A percentile compares a stretch with the other conserved stretches of the same genome.
Evolutionary conservation across 169 alveolate species (phyloP).

Genomic region (Babesia gibsoni): DNA sequence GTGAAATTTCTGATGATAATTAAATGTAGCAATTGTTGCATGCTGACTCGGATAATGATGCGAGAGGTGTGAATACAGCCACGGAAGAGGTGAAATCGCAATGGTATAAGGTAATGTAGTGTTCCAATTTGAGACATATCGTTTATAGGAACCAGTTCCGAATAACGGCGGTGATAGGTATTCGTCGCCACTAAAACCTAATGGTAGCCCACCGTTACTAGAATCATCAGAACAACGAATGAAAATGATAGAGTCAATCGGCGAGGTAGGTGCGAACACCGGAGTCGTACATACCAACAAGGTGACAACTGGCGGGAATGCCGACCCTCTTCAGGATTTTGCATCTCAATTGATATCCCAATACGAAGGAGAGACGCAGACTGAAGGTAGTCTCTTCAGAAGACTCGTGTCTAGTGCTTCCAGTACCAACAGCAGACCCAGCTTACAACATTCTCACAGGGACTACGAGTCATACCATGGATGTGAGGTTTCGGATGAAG

Average conservation of each 20-base stretch:
- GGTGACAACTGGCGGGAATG: conserved; percentile 9
- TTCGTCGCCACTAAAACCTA: too few relatives aligned
- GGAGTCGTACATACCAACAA: too few relatives aligned
- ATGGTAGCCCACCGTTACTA: neutral
- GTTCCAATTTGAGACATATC: too few relatives aligned
- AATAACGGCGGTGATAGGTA: too few relatives aligned
- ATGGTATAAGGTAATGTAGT: neutral
- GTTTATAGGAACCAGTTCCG: too few relatives aligned
- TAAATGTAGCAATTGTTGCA: neutral
- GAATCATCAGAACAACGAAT: conserved; percentile 25
- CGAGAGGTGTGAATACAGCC: neutral
- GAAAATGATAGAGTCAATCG: conserved; percentile 19
- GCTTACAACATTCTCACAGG: neutral
- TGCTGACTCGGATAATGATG: conserved; percentile 17
- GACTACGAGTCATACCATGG: neutral
- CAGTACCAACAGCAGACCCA: neutral
- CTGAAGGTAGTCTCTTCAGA: neutral
- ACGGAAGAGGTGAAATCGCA: neutral
- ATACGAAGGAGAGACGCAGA: conserved; percentile 22
- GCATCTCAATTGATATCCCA: conserved; percentile 40
- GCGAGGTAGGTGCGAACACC: neutral
- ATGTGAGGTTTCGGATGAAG: neutral
- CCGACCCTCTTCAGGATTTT: conserved; percentile 28
- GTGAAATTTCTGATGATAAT: too few relatives aligned
- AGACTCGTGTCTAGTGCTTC: neutral